Base-by-base conservation (phyloP, 2,329 filamentous ascomycete genomes). In the Hypoxylon sp. region DNA sequence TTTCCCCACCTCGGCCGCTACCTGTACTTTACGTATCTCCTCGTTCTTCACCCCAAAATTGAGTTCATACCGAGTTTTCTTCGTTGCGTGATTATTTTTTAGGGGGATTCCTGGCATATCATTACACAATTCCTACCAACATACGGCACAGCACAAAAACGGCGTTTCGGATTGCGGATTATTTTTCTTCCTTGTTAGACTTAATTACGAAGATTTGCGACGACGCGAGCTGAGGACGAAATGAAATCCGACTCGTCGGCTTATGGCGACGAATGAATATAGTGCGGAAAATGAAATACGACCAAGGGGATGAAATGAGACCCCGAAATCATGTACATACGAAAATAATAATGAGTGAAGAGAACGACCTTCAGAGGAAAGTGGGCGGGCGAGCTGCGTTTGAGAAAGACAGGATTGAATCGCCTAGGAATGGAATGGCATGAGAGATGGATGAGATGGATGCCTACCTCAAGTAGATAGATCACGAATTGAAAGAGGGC, bases 81-180 rank as follows among this genome's bases (percentile, higher is more conserved):
- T 53, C 52, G 42, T 64, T 37, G 47, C 52, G 22, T 37, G 35
- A 54, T 57, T 35, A 29, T 55, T 53, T 48, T 58, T 37, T 8
- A 47, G 11, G 33, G 11, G 39, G 54, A n/a, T 39, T 44, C 50
- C 64, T 10, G 53, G 59, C 47, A 51, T 71, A 69, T 54, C 29
- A 31, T 31, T 9, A 31, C 29, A 31, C 29, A 31, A 31, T 31
- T 9, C 29, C 70, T 65, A 70, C 48, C 29, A 63, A 17, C 13
- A 55, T 37, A 50, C 19, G 39, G 39, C 39, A 70, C 63, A 72
- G 65, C 70, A 75, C 71, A 50, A 73, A 66, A 69, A 69, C 68
- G 74, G 74, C 73, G 74, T 75, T 75, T 69, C 48, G 69, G 68
- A 68, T 64, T 35, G 37, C 37, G 60, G 55, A 61, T 29, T n/a